phyloP scores from a whole-genome alignment of 148 eudicot species.

The Diospyros lotus region DNA sequence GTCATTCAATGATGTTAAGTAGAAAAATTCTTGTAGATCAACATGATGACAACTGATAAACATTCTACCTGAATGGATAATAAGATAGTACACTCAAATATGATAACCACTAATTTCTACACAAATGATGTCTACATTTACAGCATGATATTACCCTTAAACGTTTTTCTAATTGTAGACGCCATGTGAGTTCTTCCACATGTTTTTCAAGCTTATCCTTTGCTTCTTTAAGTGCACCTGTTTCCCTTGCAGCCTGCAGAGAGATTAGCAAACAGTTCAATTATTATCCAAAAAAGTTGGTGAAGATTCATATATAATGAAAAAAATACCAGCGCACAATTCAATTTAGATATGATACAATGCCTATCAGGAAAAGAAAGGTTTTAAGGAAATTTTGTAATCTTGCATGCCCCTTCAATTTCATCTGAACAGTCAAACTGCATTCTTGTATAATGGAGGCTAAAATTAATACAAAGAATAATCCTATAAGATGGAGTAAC shows the following conservation, averaged over 20 bases:
- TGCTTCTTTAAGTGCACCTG: constrained; percentile 80
- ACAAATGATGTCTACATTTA: neutral
- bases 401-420: neutral
- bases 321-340: neutral
- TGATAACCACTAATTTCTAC: too few species aligned
- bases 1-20: neutral
- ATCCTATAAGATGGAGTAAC: neutral
- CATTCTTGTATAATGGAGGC: neutral
- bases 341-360: neutral
- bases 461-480: neutral
- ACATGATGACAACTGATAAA: neutral
- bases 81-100: too few species aligned
- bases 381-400: too few species aligned
- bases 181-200: constrained; percentile 82
- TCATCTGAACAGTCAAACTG: neutral
- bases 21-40: neutral
- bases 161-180: constrained; percentile 80
- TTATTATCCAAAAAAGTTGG: neutral
- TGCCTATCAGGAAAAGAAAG: too few species aligned
- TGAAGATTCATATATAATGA: neutral
- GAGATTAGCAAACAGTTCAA: neutral
- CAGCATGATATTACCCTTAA: constrained; percentile 52
- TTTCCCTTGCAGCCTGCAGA: constrained; percentile 75
- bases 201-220: constrained; percentile 86
- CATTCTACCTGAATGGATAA: neutral